Base-by-base conservation (phyloP, 2,329 filamentous ascomycete genomes). In the Chalaropsis thielavioides region DNA sequence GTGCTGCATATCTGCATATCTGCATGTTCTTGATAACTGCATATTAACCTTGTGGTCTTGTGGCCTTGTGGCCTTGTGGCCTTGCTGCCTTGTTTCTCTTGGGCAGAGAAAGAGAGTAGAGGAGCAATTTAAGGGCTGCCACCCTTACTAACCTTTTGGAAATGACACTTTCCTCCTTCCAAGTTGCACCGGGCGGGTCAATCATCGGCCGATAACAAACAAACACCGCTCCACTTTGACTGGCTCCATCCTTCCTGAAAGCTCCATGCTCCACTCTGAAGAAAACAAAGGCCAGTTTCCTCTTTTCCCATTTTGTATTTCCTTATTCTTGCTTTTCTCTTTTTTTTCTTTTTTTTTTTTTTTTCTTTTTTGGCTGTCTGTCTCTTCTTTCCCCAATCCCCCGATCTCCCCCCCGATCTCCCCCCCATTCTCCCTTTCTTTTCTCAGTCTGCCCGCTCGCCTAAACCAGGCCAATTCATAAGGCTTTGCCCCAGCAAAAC, bases 241-340 rank as follows among this genome's bases (percentile, higher is more conserved):
- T 56, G 51, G 43, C 43, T 46, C 62, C n/a, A 67, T 66, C 67
- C 64, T 66, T 38, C 54, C 41, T 22, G 43, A 59, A 60, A 61
- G 64, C 41, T 43, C 56, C 54, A 54, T 66, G 63, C 68, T 63
- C 64, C 67, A 67, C 49, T 13, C 51, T 31, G 7, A 24, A 56
- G 27, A 40, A 19, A 19, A 41, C 31, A 3, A 61, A 19, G 38
- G 35, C 8, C 58, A 60, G n/a, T 17, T 43, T 61, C 17, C 38
- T 60, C 38, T 41, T 19, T 64, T 61, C 61, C 64, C 61, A 44
- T 22, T 13, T 44, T 63, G 46, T 56, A 19, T 58, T 44, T 15
- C n/a, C 19, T 46, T 66, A 44, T 65, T 44, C 19, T 24, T 13
- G 15, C 11, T 56, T 35, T 10, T 35, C 8, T n/a, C 7, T n/a